A percentile compares a stretch with the other conserved stretches of the same genome.
Conservation (phyloP, 225 moss, liverwort and hornwort species). For the Lunularia cruciata region DNA sequence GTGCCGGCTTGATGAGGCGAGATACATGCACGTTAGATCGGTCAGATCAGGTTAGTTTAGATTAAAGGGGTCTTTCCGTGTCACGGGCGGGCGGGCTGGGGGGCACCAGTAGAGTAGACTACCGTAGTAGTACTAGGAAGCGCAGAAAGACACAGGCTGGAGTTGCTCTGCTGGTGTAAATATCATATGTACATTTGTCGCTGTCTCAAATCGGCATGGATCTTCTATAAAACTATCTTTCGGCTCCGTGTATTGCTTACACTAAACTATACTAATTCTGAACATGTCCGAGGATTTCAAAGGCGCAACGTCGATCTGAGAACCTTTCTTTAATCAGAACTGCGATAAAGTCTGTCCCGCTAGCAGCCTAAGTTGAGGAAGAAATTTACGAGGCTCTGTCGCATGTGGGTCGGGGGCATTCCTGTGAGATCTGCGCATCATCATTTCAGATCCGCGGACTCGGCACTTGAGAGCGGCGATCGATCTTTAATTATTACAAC, state of each 20-base stretch:
- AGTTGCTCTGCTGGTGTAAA: constrained; percentile 3
- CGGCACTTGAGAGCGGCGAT: too few species aligned
- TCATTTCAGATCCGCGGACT: too few species aligned
- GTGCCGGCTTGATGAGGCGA: not conserved
- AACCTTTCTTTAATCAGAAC: too few species aligned
- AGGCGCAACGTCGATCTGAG: too few species aligned
- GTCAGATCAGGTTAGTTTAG: not conserved
- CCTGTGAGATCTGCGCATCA: too few species aligned
- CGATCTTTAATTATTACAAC: too few species aligned
- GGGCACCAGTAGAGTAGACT: constrained; percentile 1
- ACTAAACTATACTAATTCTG: too few species aligned
- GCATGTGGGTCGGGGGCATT: too few species aligned
- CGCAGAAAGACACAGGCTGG: constrained; percentile 10
- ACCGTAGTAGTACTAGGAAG: not conserved
- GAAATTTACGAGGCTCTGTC: too few species aligned
- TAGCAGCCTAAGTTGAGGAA: too few species aligned
- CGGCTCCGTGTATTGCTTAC: not conserved
- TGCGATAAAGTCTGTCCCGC: too few species aligned
- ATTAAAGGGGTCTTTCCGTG: not conserved
- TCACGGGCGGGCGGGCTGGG: not conserved
- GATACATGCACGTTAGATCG: constrained; percentile 2
- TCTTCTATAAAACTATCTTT: not conserved
- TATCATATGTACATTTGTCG: not conserved
- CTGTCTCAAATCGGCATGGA: not conserved
- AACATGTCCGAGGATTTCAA: too few species aligned